phyloP scores from a whole-genome alignment of 345 rosid species.

The Dimocarpus longan region DNA sequence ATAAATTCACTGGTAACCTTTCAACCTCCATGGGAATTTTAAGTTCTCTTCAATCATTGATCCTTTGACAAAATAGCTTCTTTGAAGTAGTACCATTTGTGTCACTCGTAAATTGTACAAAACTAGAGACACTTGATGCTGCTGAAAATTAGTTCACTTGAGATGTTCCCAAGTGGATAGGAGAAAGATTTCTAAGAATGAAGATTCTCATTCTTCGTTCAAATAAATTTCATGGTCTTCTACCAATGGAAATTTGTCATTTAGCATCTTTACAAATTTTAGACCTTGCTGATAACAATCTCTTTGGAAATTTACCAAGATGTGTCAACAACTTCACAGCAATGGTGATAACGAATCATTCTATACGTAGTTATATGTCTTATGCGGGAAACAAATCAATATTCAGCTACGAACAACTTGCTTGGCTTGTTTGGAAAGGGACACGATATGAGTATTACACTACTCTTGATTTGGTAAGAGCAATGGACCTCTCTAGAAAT shows the following conservation, averaged over 20 bases:
- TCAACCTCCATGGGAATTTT: conserved; percentile 26
- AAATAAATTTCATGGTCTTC: conserved; percentile 25
- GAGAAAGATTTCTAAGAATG: background rate
- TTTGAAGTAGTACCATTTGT: background rate
- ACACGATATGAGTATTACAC: background rate
- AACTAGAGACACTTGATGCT: background rate
- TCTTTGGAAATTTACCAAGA: background rate
- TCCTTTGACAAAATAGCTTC: conserved; percentile 14
- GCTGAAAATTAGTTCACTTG: background rate
- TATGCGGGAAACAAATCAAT: too few relatives aligned
- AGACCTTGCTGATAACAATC: conserved; percentile 17
- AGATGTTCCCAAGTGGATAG: conserved; percentile 15
- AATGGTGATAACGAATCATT: background rate
- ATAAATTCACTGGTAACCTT: conserved; percentile 21
- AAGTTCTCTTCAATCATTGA: conserved; percentile 18
- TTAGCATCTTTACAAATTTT: conserved; percentile 4
- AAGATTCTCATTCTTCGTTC: conserved; percentile 17
- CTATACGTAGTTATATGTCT: too few relatives aligned
- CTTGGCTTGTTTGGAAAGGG: background rate
- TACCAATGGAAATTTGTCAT: conserved; percentile 20
- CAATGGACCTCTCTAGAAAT: background rate
- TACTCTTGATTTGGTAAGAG: conserved; percentile 3
- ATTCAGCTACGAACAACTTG: background rate
- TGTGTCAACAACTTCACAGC: conserved; percentile 5
- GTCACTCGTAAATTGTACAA: background rate